phyloP scores from a whole-genome alignment of 108 stramenopile species.

The Pelagomonas calceolata region DNA sequence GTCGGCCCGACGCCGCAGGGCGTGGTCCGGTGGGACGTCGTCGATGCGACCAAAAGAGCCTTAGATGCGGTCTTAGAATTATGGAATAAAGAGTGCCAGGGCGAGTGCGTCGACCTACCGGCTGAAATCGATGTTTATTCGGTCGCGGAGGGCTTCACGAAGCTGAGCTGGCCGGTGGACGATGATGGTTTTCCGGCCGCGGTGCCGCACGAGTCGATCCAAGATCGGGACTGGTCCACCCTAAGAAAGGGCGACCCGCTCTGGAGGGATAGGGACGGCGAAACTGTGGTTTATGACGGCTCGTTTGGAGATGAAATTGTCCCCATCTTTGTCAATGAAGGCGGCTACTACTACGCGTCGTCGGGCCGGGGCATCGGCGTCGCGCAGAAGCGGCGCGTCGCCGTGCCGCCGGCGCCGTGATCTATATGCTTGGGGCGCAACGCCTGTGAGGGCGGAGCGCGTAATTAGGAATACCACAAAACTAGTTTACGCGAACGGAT shows the following conservation, averaged over 20 bases:
- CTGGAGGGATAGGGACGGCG: conserved; percentile 53
- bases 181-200: not conserved
- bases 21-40: conserved; percentile 62
- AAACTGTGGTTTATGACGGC: conserved; percentile 55
- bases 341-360: conserved; percentile 61
- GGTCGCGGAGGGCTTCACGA: not conserved
- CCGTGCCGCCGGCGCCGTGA: too few species aligned
- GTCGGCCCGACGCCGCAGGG: conserved; percentile 68
- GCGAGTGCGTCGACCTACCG: not conserved
- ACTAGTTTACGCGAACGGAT: too few species aligned
- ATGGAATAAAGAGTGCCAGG: conserved; percentile 16
- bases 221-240: conserved; percentile 54
- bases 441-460: too few species aligned
- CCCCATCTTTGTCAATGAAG: conserved; percentile 73
- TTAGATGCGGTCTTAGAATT: conserved; percentile 53
- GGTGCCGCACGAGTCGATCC: conserved; percentile 53
- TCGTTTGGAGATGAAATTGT: conserved; percentile 55
- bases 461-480: too few species aligned
- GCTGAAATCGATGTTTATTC: not conserved
- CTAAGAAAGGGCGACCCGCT: conserved; percentile 56
- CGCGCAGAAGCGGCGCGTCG: not conserved
- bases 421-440: too few species aligned
- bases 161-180: not conserved
- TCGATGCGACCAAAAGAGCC: conserved; percentile 54
- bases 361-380: not conserved